A percentile compares a stretch with the other conserved stretches of the same genome.
Evolutionary conservation across 495 filamentous ascomycete genomes (phyloP).

Genomic region (Podospora comata): DNA sequence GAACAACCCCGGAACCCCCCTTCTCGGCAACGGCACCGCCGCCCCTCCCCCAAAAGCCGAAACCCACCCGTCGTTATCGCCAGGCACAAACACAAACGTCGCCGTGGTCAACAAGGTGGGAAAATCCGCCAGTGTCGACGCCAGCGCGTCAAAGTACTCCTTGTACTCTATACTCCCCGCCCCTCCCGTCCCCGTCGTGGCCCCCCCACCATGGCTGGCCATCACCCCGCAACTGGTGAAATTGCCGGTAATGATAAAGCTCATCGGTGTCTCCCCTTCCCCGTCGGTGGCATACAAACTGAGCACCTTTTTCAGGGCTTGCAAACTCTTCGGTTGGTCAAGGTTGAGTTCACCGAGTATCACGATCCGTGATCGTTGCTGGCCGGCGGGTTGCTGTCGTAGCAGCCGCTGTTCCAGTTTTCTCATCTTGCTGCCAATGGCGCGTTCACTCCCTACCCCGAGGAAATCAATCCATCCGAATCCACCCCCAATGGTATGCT

Average conservation of each 20-base stretch:
- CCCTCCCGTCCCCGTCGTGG: conserved; percentile 46
- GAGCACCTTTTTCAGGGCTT: conserved; percentile 74
- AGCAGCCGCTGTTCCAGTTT: conserved; percentile 59
- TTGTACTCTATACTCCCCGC: conserved; percentile 87
- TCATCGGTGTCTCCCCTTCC: conserved; percentile 65
- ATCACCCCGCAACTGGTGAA: conserved; percentile 74
- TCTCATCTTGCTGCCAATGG: conserved; percentile 76
- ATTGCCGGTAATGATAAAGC: conserved; percentile 78
- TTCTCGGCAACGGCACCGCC: conserved; percentile 67
- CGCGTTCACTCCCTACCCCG: conserved; percentile 85
- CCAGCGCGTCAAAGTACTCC: conserved; percentile 85
- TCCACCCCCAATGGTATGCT: conserved; percentile 67
- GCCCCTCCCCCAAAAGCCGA: conserved; percentile 85
- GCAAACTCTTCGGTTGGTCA: conserved; percentile 71
- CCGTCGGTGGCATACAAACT: conserved; percentile 61
- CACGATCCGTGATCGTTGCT: conserved; percentile 52
- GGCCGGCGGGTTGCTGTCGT: conserved; percentile 22
- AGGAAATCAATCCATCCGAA: conserved; percentile 98
- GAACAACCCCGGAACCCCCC: conserved; percentile 77
- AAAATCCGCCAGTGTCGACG: conserved; percentile 78
- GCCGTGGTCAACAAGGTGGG: conserved; percentile 73
- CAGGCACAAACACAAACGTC: conserved; percentile 88
- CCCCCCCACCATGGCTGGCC: conserved; percentile 41
- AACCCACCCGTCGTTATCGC: conserved; percentile 91
- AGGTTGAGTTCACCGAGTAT: conserved; percentile 81